These are phyloP conservation scores for Alnus rubra DNA, from an alignment of 306 rosid genomes.

Conservation along the genomic window DNA sequence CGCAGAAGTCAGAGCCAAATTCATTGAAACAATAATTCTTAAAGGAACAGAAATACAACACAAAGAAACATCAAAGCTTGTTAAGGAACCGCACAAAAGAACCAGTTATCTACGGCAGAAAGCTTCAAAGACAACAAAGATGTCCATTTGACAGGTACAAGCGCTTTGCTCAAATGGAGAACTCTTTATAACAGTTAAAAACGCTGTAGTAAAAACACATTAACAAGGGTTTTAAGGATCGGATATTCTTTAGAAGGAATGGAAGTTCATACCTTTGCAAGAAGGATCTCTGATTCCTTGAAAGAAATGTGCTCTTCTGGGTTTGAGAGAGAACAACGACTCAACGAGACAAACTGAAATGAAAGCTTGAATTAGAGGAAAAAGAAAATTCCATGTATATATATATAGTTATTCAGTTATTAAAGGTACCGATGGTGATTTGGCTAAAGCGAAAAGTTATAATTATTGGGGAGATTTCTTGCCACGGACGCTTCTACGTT, in stretches of 20 bases:
- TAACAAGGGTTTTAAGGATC: not conserved
- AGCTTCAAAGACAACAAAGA: constrained; percentile 41
- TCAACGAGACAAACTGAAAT: constrained; percentile 38
- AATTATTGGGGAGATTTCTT: constrained; percentile 40
- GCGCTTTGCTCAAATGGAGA: constrained; percentile 32
- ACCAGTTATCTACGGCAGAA: constrained; percentile 6
- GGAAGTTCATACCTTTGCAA: constrained; percentile 34
- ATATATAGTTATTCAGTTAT: constrained; percentile 26
- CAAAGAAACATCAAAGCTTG: not conserved
- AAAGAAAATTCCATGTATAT: constrained; percentile 11
- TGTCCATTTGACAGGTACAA: not conserved
- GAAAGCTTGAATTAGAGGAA: constrained; percentile 46
- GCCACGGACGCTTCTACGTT: constrained; percentile 49
- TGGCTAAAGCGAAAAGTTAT: constrained; percentile 7
- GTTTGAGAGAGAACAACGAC: constrained; percentile 8
- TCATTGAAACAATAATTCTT: not conserved
- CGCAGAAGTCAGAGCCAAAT: not conserved
- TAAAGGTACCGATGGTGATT: constrained; percentile 1
- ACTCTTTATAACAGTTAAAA: not conserved
- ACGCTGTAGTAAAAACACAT: not conserved
- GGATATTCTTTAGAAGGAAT: constrained; percentile 33
- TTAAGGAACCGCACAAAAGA: not conserved
- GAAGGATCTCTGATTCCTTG: constrained; percentile 37
- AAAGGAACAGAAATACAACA: not conserved
- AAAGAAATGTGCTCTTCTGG: not conserved